phyloP scores from a whole-genome alignment of 106 monocot species.

The Xerophyta viscosa region DNA sequence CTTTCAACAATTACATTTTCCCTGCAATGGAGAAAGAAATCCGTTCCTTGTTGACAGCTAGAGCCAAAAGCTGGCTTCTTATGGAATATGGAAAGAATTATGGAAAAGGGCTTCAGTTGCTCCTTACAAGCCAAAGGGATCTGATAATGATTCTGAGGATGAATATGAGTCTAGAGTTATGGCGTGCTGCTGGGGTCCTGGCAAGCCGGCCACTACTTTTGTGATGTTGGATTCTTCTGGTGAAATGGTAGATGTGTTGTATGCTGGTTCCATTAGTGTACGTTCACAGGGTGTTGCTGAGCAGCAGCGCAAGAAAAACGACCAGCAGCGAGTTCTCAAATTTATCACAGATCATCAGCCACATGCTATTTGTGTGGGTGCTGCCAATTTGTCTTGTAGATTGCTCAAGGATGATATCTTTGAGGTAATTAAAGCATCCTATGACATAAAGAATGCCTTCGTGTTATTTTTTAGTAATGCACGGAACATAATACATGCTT shows the following conservation, averaged over 20 bases:
- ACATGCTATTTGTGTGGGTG: slow-evolving; percentile 77
- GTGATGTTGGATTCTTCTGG: slow-evolving; percentile 94
- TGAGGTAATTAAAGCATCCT: slow-evolving; percentile 41
- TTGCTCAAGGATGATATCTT: slow-evolving; percentile 90
- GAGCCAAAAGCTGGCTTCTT: slow-evolving; percentile 74
- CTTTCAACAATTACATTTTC: slow-evolving; percentile 62
- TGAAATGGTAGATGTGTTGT: slow-evolving; percentile 85
- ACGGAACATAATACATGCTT: no score
- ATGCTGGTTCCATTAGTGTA: slow-evolving; percentile 78
- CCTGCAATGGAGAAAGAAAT: slow-evolving; percentile 97
- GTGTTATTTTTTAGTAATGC: no score
- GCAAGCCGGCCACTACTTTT: slow-evolving; percentile 90
- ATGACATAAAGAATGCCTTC: no score
- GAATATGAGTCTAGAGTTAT: slow-evolving; percentile 63
- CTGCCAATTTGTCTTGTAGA: slow-evolving; percentile 67
- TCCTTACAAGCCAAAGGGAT: slow-evolving; percentile 55
- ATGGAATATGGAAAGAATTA: slow-evolving; percentile 78
- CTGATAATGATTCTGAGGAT: slow-evolving; percentile 40
- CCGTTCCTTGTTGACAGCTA: slow-evolving; percentile 52
- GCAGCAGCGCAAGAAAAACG: slow-evolving; percentile 78
- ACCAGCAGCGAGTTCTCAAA: slow-evolving; percentile 69
- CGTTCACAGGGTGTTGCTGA: slow-evolving; percentile 80
- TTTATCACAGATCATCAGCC: slow-evolving; percentile 93
- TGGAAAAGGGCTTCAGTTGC: slow-evolving; percentile 90
- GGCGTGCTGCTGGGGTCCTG: slow-evolving; percentile 95